Evolutionary conservation across 768 basidiomycete genomes (phyloP).

Genomic region (Steccherinum ochraceum): DNA sequence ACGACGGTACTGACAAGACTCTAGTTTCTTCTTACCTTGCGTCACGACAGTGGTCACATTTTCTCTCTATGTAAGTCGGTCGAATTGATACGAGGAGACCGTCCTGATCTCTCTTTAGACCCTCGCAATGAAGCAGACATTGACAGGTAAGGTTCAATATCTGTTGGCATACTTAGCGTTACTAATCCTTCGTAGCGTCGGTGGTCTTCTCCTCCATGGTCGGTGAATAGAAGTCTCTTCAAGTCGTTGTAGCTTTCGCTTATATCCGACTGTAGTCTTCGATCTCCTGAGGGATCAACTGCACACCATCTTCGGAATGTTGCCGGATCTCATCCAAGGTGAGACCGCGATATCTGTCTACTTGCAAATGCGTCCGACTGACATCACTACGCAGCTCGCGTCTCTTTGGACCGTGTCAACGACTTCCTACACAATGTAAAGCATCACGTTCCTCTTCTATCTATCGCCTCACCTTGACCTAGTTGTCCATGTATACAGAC

Average conservation of each 20-base stretch:
- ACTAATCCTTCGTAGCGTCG: constrained; percentile 8
- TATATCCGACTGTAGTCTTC: constrained; percentile 49
- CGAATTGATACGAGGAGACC: background rate
- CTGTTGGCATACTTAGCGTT: too few species aligned
- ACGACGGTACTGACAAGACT: background rate
- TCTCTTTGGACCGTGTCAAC: constrained; percentile 34
- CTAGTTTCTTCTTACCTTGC: constrained; percentile 54
- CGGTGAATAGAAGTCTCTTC: constrained; percentile 14
- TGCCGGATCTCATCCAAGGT: constrained; percentile 10
- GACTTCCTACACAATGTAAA: constrained; percentile 28
- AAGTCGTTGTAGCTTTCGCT: too few species aligned
- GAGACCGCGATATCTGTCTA: constrained; percentile 16
- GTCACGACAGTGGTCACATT: constrained; percentile 63
- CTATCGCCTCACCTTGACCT: background rate
- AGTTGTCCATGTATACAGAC: constrained; percentile 13
- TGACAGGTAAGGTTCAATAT: background rate
- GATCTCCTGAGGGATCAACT: constrained; percentile 46
- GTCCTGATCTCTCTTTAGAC: constrained; percentile 18
- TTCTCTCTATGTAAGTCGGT: constrained; percentile 42
- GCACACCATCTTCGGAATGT: constrained; percentile 12
- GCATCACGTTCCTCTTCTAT: background rate
- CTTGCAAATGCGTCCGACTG: background rate
- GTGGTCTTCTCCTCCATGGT: constrained; percentile 15
- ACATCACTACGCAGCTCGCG: constrained; percentile 20
- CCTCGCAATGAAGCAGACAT: constrained; percentile 27